These are phyloP conservation scores for Hyphopichia fennica DNA, from an alignment of 1,139 yeast genomes.

Conservation along the genomic window DNA sequence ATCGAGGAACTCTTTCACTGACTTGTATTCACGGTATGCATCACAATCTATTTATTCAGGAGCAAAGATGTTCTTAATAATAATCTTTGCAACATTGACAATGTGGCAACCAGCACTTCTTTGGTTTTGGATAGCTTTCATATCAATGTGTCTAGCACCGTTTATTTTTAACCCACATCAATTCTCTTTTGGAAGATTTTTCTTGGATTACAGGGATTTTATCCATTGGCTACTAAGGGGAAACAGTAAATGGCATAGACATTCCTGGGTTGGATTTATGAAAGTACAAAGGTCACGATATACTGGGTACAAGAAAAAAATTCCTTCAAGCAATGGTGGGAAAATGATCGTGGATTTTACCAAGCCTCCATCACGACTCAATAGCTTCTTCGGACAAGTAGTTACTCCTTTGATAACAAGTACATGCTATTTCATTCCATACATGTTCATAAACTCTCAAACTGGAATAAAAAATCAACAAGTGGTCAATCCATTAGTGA, in stretches of 20 bases:
- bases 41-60: constrained; percentile 69
- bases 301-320: constrained; percentile 63
- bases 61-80: constrained; percentile 51
- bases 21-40: constrained; percentile 65
- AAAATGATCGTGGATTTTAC: constrained; percentile 8
- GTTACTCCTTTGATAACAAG: constrained; percentile 48
- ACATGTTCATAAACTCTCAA: constrained; percentile 69
- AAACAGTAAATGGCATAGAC: constrained; percentile 45
- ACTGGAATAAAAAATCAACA: constrained; percentile 50
- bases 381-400: constrained; percentile 54
- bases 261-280: constrained; percentile 64
- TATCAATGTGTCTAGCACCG: constrained; percentile 76
- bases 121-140: constrained; percentile 82
- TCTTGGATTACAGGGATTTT: constrained; percentile 67
- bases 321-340: constrained; percentile 10
- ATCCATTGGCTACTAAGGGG: constrained; percentile 72
- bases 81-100: constrained; percentile 63
- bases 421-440: constrained; percentile 53
- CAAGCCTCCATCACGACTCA: constrained; percentile 46
- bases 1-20: constrained; percentile 57
- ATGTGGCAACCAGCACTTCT: constrained; percentile 76
- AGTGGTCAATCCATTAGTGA: constrained; percentile 53
- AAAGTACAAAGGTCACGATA: constrained; percentile 55
- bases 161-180: constrained; percentile 86
- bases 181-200: constrained; percentile 66